These are phyloP conservation scores for Adiantum capillusveneris DNA, from an alignment of 75 land plant species.

Conservation along the genomic window DNA sequence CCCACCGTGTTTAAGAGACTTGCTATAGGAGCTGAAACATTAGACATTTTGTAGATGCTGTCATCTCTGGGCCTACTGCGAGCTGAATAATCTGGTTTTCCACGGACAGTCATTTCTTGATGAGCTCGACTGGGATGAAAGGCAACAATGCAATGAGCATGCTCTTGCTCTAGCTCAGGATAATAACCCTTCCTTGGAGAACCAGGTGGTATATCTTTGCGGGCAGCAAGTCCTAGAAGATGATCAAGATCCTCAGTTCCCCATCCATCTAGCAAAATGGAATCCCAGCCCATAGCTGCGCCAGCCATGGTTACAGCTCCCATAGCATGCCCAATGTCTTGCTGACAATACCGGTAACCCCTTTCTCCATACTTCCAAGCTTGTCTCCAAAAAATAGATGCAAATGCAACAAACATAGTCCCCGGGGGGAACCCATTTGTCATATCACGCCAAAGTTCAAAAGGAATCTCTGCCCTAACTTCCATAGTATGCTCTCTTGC, in stretches of 20 bases:
- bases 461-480: constrained; percentile 46
- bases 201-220: constrained; percentile 6
- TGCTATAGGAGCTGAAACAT: not conserved
- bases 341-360: constrained; percentile 91
- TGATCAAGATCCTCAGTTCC: constrained; percentile 40
- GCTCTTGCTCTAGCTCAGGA: constrained; percentile 75
- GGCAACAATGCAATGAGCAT: constrained; percentile 71
- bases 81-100: constrained; percentile 4
- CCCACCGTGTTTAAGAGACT: not conserved
- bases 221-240: constrained; percentile 47
- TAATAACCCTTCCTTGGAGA: constrained; percentile 47
- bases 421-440: constrained; percentile 32
- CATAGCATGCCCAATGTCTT: constrained; percentile 93
- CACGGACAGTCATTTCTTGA: constrained; percentile 1
- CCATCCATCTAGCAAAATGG: constrained; percentile 62
- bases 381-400: constrained; percentile 94
- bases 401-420: constrained; percentile 44
- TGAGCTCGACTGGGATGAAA: constrained; percentile 41
- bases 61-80: constrained; percentile 3
- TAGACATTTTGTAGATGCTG: constrained; percentile 2
- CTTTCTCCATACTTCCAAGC: constrained; percentile 99
- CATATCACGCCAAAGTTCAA: constrained; percentile 22
- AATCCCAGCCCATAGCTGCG: constrained; percentile 86
- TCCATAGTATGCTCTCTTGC: constrained; percentile 88
- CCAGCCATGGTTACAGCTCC: constrained; percentile 86